Percentiles rank a stretch among this genome's conserved stretches.
Evolutionary conservation across 2,329 filamentous ascomycete species (phyloP).

Genomic region (Monosporascus sp.): DNA sequence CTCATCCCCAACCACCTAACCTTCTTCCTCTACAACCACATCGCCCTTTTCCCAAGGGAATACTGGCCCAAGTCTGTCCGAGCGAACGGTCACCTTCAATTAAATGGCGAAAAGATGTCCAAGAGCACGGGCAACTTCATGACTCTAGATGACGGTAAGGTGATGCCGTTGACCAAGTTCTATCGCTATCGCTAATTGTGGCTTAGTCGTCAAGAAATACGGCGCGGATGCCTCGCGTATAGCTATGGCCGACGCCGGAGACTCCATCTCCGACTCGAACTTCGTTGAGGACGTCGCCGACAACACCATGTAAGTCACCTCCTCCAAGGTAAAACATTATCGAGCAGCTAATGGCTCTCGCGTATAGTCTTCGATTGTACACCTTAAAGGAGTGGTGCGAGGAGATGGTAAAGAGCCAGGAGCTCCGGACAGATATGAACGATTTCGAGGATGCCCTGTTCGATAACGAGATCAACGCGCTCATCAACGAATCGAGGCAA

Average conservation of each 20-base stretch:
- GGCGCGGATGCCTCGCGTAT: constrained; percentile 90
- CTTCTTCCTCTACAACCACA: constrained; percentile 90
- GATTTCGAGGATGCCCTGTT: constrained; percentile 85
- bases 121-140: constrained; percentile 98
- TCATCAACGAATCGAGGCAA: constrained; percentile 72
- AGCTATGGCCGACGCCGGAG: constrained; percentile 88
- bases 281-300: constrained; percentile 95
- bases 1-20: constrained; percentile 91
- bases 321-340: no score
- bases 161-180: not conserved
- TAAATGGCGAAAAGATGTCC: constrained; percentile 98
- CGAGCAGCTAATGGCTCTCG: constrained; percentile 13
- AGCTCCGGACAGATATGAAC: constrained; percentile 67
- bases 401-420: constrained; percentile 68
- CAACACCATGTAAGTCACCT: constrained; percentile 51
- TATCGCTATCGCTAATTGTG: no score
- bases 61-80: constrained; percentile 87
- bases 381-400: constrained; percentile 87
- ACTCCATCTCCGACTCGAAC: constrained; percentile 92
- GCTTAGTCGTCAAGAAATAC: constrained; percentile 71
- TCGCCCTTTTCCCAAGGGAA: constrained; percentile 79
- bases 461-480: constrained; percentile 82
- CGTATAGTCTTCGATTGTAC: constrained; percentile 59
- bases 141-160: constrained; percentile 63
- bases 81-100: constrained; percentile 85